Conservation (phyloP, 169 alveolate species). For the Babesia bovis region DNA sequence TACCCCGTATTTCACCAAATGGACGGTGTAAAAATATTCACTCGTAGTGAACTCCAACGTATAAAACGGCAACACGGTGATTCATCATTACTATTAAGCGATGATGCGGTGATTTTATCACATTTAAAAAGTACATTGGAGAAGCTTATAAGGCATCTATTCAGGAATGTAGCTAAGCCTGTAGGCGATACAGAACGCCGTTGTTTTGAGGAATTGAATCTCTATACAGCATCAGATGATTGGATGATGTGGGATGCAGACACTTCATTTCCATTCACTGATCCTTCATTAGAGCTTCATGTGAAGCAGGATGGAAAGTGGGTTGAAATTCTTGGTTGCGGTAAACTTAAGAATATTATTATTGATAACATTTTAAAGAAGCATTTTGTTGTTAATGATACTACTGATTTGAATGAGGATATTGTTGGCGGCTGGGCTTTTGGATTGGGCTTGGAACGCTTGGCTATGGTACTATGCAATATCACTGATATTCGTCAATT, state of each 20-base stretch:
- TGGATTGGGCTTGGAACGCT: slow-evolving; percentile 91
- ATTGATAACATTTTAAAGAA: slow-evolving; percentile 64
- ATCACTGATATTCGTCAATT: slow-evolving; percentile 89
- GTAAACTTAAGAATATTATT: slow-evolving; percentile 84
- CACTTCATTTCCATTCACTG: slow-evolving; percentile 90
- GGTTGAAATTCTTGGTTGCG: slow-evolving; percentile 91
- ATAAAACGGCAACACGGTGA: slow-evolving; percentile 27
- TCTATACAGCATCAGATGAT: background rate
- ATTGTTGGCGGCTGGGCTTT: slow-evolving; percentile 90
- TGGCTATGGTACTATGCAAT: slow-evolving; percentile 86
- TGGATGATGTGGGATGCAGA: slow-evolving; percentile 82
- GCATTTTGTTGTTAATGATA: background rate
- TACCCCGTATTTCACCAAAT: slow-evolving; percentile 92
- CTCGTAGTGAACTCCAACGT: slow-evolving; percentile 34
- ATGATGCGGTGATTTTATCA: slow-evolving; percentile 23
- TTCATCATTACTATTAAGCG: background rate
- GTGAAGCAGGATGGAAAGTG: slow-evolving; percentile 77
- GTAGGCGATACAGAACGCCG: slow-evolving; percentile 4
- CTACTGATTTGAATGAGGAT: background rate
- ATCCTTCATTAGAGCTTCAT: slow-evolving; percentile 88
- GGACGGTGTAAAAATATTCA: slow-evolving; percentile 79
- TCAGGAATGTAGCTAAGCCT: slow-evolving; percentile 59
- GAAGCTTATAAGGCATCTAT: slow-evolving; percentile 75
- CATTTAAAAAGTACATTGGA: slow-evolving; percentile 79
- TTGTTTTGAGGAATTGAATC: background rate